Base-by-base conservation (phyloP, 2,329 filamentous ascomycete genomes). In the Endoconidiophora polonica region DNA sequence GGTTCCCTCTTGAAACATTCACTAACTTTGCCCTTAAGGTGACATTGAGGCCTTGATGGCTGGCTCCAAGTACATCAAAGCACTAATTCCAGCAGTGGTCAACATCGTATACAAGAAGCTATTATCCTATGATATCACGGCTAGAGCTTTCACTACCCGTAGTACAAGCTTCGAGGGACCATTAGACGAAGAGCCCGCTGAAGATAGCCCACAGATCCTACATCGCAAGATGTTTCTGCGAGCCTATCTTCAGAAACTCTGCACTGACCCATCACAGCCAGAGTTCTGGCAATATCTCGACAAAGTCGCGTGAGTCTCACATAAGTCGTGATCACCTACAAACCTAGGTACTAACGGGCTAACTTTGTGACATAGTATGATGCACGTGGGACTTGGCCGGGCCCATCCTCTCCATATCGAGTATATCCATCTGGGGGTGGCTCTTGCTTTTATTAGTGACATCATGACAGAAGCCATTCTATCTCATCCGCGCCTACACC, bases 51-150 rank as follows among this genome's bases (percentile, higher is more conserved):
- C 82, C 38, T 71, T 88, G 38, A 70, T 75, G 14, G 68, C 71
- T 3, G 83, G 82, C 54, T 70, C 77, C 54, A 86, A 86, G 62
- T 87, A 86, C 65, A 81, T 88, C 67, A 83, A 82, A 59, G 77
- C 80, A n/a, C 73, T 90, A 24, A 87, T 91, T 55, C 86, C 86
- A 1, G 81, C 83, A 43, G 74, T 91, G 20, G 83, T 90, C 59
- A 86, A 88, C 63, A 84, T 87, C 54, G 82, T 90, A 33, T 91
- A 90, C 68, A 79, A 79, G 59, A 90, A 90, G 61, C 73, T 91
- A 1, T 69, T 90, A 10, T 76, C 79, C 58, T 86, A 84, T 64
- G 85, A 90, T 60, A 85, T 91, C 61, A 91, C 85, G 2, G 83
- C 85, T 1, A 76, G 82, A 47, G 82, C 83, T 12, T 86, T 90